phyloP scores from a whole-genome alignment of 2,329 filamentous ascomycete genomes.

The Neoscytalidium dimidiatum region DNA sequence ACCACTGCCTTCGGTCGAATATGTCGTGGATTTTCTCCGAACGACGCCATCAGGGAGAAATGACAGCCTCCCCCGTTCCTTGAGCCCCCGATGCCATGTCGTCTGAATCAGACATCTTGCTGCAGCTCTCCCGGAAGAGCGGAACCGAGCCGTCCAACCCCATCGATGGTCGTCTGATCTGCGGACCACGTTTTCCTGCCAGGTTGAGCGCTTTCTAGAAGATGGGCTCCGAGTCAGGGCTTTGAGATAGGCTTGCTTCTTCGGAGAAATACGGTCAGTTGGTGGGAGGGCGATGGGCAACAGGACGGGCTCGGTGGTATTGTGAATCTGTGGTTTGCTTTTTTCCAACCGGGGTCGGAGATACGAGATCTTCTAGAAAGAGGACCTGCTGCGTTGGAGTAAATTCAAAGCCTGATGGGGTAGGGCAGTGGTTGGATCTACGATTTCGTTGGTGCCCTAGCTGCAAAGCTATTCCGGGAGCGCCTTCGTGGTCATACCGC shows the following conservation, averaged over 20 bases:
- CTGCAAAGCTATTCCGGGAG: too few relatives aligned
- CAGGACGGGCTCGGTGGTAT: background rate
- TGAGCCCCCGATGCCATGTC: background rate
- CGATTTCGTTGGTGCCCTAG: too few relatives aligned
- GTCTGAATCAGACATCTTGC: background rate
- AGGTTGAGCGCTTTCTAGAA: background rate
- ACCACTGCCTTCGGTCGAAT: background rate
- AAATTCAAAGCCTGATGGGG: too few relatives aligned
- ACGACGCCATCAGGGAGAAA: background rate
- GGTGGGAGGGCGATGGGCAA: background rate
- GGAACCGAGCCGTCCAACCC: background rate
- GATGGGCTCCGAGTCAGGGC: too few relatives aligned
- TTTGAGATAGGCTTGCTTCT: too few relatives aligned
- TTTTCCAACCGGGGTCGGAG: too few relatives aligned
- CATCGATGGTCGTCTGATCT: background rate
- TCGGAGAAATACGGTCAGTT: too few relatives aligned
- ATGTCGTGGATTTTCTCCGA: background rate
- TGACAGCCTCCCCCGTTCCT: background rate
- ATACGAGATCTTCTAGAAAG: too few relatives aligned
- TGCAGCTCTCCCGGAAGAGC: background rate
- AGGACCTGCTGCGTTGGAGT: too few relatives aligned
- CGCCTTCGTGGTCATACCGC: too few relatives aligned
- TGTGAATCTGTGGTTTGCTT: too few relatives aligned
- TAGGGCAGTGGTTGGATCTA: too few relatives aligned
- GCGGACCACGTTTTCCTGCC: background rate